Evolutionary conservation across 2,329 filamentous ascomycete species (phyloP).

Genomic region (Calycina herbarum): DNA sequence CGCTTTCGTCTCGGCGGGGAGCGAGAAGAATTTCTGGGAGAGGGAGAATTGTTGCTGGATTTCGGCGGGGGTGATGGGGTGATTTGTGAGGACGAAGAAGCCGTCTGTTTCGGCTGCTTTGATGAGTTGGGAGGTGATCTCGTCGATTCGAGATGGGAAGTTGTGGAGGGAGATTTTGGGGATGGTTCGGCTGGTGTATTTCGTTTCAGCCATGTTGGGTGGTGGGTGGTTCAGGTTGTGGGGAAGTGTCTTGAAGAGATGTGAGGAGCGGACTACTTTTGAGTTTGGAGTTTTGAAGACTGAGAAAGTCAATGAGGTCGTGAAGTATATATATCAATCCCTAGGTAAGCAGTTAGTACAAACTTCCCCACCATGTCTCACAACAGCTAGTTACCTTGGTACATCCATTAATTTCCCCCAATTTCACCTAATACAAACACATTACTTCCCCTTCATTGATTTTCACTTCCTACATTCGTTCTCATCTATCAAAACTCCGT

Average conservation of each 20-base stretch:
- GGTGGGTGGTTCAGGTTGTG: background rate
- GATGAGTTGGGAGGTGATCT: conserved; percentile 53
- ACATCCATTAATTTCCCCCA: background rate
- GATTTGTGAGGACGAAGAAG: conserved; percentile 57
- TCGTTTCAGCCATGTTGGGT: conserved; percentile 10
- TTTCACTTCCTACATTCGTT: background rate
- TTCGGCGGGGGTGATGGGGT: conserved; percentile 43
- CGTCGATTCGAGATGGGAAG: conserved; percentile 52
- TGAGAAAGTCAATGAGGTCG: background rate
- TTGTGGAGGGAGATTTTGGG: conserved; percentile 53
- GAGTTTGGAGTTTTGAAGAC: background rate
- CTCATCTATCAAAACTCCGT: background rate
- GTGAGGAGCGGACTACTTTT: background rate
- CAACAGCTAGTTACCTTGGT: background rate
- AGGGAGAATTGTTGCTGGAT: conserved; percentile 44
- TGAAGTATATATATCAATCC: background rate
- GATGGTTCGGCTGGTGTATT: conserved; percentile 26
- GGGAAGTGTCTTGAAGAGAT: background rate
- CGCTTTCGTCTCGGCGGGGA: conserved; percentile 49
- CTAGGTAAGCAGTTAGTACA: background rate
- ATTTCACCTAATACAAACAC: background rate
- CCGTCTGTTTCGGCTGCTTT: conserved; percentile 57
- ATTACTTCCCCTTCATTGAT: background rate
- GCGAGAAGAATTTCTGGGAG: conserved; percentile 51
- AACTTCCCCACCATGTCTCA: background rate